Evolutionary conservation across 371 early-diverging fungal species (phyloP).

Genomic region (Mortierella sp.): DNA sequence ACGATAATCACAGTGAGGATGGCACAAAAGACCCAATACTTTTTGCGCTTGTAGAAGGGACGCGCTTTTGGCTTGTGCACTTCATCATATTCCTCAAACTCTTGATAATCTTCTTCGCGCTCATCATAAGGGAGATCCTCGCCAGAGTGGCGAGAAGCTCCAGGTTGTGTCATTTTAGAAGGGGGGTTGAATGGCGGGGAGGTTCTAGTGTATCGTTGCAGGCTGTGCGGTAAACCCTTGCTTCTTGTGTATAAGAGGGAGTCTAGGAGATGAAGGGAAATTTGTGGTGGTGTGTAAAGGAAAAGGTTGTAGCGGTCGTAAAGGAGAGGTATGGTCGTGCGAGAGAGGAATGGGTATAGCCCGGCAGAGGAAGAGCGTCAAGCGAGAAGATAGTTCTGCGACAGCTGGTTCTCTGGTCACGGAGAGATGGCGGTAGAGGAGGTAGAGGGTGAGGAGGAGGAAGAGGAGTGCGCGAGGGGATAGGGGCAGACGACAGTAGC

Average conservation of each 20-base stretch:
- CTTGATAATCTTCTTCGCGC: conserved; percentile 51
- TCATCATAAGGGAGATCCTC: conserved; percentile 52
- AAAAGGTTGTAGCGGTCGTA: neutral
- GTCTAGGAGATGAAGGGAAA: neutral
- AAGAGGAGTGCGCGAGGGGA: conserved; percentile 4
- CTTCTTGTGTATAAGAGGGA: conserved; percentile 1
- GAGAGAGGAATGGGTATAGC: neutral
- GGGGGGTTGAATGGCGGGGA: conserved; percentile 9
- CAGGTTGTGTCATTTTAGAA: conserved; percentile 5
- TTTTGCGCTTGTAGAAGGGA: conserved; percentile 62
- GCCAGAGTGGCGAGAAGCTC: conserved; percentile 41
- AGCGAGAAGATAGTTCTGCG: too few species aligned
- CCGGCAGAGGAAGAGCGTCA: too few species aligned
- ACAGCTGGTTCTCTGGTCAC: too few species aligned
- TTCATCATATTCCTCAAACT: conserved; percentile 52
- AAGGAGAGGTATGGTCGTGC: neutral
- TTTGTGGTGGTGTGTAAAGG: conserved; percentile 8
- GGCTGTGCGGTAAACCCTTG: too few species aligned
- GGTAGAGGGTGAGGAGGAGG: neutral
- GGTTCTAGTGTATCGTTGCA: neutral
- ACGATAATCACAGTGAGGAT: conserved; percentile 60
- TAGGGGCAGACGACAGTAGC: conserved; percentile 30
- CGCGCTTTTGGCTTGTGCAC: conserved; percentile 39
- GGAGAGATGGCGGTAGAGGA: too few species aligned
- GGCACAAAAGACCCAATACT: conserved; percentile 70